Evolutionary conservation across 768 basidiomycete species (phyloP), one percentile per base, ranked within the genome.

Genomic region (Boletus rex-veris): DNA sequence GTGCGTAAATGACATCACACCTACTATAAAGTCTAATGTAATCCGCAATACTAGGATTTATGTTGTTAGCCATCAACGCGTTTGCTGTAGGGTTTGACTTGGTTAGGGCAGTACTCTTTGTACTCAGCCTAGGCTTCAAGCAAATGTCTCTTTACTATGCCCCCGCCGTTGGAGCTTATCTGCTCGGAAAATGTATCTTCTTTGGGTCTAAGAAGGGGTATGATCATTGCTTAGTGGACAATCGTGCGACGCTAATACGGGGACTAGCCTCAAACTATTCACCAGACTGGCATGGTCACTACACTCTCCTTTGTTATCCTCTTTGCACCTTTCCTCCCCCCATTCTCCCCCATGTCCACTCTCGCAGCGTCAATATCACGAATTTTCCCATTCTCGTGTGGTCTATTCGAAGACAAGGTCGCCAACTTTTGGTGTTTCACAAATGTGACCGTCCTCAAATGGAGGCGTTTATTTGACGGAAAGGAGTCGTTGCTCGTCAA

Each of bases 401-500:
- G 94, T 14, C 75, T 95, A 3, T 95, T 95, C 63, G 93, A 96
- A 66, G 92, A 96, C 74, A 95, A 96, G 65, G 95, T 98, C 21
- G 92, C 95, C 38, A 98, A 98, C 67, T 91, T 96, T 66, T 98
- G 95, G 95, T 97, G 95, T 69, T 90, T 92, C 31, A 83, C 86
- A 16, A 92, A 97, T 66, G 85, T 95, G 24, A 59, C 65, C 9
- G 71, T 89, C 14, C 69, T 98, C 72, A 97, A 96, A 67, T 97
- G 95, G 88, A 83, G 80, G 45, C 68, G 70, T 28, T 21, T 58
- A 11, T 71, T 70, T 31, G 48, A 39, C 3, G 65, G 67, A 15
- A 81, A 76, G 75, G 75, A 80, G 6, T 65, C 61, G 0, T 64
- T 77, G 5, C 77, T 94, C 7, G 73, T 92, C 52, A 84, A 82